A percentile compares a stretch with the other conserved stretches of the same genome.
These are phyloP conservation scores for Solanum piurae DNA, from an alignment of 257 asterid genomes.

Conservation along the genomic window DNA sequence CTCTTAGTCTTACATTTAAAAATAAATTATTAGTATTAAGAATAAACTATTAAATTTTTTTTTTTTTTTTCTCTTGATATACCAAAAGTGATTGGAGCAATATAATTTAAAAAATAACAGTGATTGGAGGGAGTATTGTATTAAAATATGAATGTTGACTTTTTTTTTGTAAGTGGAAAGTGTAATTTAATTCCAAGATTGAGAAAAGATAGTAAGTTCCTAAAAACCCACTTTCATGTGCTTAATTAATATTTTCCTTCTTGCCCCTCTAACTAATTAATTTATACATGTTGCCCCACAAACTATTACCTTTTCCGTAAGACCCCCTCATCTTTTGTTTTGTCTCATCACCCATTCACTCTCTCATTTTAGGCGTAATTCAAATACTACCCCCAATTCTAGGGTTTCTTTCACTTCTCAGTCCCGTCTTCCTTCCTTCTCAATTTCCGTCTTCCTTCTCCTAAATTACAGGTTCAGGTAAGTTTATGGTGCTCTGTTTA, in stretches of 20 bases:
- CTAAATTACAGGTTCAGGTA: conserved; percentile 16
- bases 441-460: conserved; percentile 7
- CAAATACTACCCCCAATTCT: conserved; percentile 41
- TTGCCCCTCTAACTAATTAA: background rate
- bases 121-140: background rate
- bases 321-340: background rate
- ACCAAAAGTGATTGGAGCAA: background rate
- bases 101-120: background rate
- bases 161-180: background rate
- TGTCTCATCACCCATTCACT: background rate
- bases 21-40: too few relatives aligned
- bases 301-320: background rate
- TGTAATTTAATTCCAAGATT: background rate
- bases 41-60: too few relatives aligned
- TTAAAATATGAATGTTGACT: background rate
- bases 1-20: too few relatives aligned
- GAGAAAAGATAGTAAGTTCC: background rate
- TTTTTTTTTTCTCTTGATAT: too few relatives aligned
- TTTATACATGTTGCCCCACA: background rate
- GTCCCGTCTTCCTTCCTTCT: conserved; percentile 12
- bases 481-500: background rate
- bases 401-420: conserved; percentile 37
- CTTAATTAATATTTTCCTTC: background rate
- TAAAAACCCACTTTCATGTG: background rate
- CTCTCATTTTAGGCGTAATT: conserved; percentile 26